Base-by-base conservation (phyloP, 805 yeast species). In the Kluyveromyces wickerhamii region DNA sequence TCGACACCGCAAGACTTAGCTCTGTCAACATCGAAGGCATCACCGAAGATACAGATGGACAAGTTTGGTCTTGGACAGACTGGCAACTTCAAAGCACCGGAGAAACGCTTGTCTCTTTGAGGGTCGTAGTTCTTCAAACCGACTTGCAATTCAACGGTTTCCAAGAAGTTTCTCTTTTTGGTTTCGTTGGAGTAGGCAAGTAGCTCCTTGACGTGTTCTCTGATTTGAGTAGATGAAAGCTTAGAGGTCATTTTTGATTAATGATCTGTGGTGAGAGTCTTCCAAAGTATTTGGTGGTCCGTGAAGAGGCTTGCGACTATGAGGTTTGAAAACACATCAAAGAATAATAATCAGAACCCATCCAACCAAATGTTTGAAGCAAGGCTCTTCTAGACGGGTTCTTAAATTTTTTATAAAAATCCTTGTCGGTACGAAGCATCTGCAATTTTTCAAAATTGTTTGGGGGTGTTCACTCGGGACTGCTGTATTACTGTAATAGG, bases 41-140 rank as follows among this genome's bases (percentile, higher is more conserved):
- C 98, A 83, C 98, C 99, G 63, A 92, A 92, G 68, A 92, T 87
- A 76, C 98, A 92, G 77, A 92, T 72, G 72, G 97, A 84, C 97
- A 92, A 86, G 95, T 92, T 92, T 75, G 99, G 99, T 80, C 99
- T 94, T 77, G 98, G 98, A 55, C 94, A 95, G 66, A 79, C 80
- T 66, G 99, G 99, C 61, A 92, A 78, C 75, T 80, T 92, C 74
- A 92, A 80, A 66, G 97, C 65, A 76, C 99, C 99, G 68, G 97
- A 89, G 96, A 92, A 92, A 87, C 99, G 97, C 88, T 92, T 92
- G 75, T 92, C 99, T 85, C 98, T 88, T 79, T 92, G 98, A 67
- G 99, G 97, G 71, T 92, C 99, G 74, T 92, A 92, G 95, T 92
- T 92, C 88, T 92, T 92, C 62, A 92, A 80, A 72, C 98, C 98